These are phyloP conservation scores for Sclerotinia glacialis DNA, from an alignment of 2,329 filamentous ascomycete genomes.

Conservation along the genomic window DNA sequence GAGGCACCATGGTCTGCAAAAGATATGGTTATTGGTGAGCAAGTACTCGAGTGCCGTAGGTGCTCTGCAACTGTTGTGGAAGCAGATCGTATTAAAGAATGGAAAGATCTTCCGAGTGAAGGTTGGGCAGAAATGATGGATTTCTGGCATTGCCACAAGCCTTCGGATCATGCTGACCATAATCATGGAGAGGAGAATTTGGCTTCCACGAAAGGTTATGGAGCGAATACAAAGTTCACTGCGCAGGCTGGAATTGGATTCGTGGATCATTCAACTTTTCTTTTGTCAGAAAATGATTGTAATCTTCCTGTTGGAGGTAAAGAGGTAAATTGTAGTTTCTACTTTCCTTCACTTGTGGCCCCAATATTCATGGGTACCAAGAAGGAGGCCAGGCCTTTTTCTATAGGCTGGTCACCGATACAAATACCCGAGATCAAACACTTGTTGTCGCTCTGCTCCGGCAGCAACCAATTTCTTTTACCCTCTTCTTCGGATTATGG, in stretches of 20 bases:
- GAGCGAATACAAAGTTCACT: constrained; percentile 71
- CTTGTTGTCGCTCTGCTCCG: constrained; percentile 35
- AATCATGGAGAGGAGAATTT: constrained; percentile 40
- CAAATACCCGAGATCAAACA: constrained; percentile 61
- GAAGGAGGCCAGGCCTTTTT: constrained; percentile 59
- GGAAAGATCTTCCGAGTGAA: constrained; percentile 93
- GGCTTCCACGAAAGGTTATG: constrained; percentile 69
- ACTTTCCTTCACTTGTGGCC: background rate
- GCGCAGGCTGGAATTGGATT: constrained; percentile 68
- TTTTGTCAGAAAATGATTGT: constrained; percentile 69
- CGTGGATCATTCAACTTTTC: constrained; percentile 75
- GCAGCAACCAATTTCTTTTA: constrained; percentile 38
- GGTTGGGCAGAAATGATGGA: constrained; percentile 99
- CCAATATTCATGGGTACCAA: constrained; percentile 47
- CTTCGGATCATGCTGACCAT: constrained; percentile 54
- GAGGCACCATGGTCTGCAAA: constrained; percentile 51
- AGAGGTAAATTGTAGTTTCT: constrained; percentile 1
- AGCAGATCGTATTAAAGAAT: constrained; percentile 49
- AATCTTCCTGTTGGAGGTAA: constrained; percentile 20
- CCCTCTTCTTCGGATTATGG: constrained; percentile 44
- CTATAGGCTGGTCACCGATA: constrained; percentile 65
- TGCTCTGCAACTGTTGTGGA: constrained; percentile 47
- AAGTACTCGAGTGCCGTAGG: constrained; percentile 39
- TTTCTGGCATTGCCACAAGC: constrained; percentile 99
- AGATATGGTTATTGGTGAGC: constrained; percentile 43